Evolutionary conservation across 306 rosid genomes (phyloP).

Genomic region (Quercus rubra): DNA sequence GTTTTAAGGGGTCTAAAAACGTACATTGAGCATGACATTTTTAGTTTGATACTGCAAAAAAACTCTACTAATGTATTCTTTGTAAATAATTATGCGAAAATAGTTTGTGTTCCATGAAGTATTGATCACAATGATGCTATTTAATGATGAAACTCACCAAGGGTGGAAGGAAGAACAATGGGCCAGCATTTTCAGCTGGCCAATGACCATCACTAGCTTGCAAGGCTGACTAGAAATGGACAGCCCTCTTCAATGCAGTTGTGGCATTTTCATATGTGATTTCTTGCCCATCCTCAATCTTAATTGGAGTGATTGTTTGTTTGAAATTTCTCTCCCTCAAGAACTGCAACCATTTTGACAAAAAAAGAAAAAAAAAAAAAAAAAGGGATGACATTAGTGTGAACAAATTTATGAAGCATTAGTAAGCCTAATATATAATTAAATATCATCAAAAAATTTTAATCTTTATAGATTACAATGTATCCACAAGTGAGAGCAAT

Average conservation of each 20-base stretch:
- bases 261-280: slow-evolving; percentile 40
- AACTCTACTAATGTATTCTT: too few species aligned
- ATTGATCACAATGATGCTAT: too few species aligned
- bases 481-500: too few species aligned
- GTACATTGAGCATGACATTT: too few species aligned
- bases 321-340: slow-evolving; percentile 53
- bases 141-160: slow-evolving; percentile 32
- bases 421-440: background rate
- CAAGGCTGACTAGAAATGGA: slow-evolving; percentile 42
- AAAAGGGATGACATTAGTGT: background rate
- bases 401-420: background rate
- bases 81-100: too few species aligned
- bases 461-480: too few species aligned
- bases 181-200: slow-evolving; percentile 80
- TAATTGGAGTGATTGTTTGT: slow-evolving; percentile 44
- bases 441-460: too few species aligned
- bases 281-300: slow-evolving; percentile 48
- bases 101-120: too few species aligned
- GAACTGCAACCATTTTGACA: slow-evolving; percentile 25
- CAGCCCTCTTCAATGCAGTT: slow-evolving; percentile 34
- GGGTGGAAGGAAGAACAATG: slow-evolving; percentile 70
- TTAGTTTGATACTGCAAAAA: too few species aligned
- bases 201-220: slow-evolving; percentile 78
- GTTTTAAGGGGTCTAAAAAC: too few species aligned
- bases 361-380: background rate